These are phyloP conservation scores for Eimeria tenella DNA, from an alignment of 169 alveolate species.

Conservation along the genomic window DNA sequence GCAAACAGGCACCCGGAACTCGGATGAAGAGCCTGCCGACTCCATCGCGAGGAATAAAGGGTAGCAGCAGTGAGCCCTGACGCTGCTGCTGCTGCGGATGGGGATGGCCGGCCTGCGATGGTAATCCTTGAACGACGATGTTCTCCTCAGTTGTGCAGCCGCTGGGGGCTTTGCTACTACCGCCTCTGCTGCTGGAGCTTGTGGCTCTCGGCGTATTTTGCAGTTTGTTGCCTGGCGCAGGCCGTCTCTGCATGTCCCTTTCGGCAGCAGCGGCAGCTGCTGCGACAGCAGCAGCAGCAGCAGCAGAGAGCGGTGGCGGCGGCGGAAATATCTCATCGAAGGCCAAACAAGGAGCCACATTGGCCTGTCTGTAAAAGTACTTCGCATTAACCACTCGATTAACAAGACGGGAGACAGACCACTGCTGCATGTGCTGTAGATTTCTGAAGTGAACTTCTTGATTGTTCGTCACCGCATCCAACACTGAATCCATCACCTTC, in stretches of 20 bases:
- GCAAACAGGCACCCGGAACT: constrained; percentile 29
- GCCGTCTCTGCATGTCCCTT: neutral
- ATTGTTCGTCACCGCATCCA: constrained; percentile 65
- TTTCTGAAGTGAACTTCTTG: constrained; percentile 36
- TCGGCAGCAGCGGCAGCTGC: neutral
- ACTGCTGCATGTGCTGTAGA: constrained; percentile 65
- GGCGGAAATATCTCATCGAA: constrained; percentile 53
- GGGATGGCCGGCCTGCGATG: neutral
- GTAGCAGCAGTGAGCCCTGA: neutral
- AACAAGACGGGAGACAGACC: constrained; percentile 61
- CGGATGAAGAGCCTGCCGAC: constrained; percentile 30
- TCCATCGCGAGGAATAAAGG: constrained; percentile 12
- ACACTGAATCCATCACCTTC: constrained; percentile 73
- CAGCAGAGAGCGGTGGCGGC: neutral
- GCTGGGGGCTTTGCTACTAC: constrained; percentile 34
- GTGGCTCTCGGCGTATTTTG: neutral
- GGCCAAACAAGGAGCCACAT: constrained; percentile 49
- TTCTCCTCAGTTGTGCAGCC: constrained; percentile 11
- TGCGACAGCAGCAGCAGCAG: constrained; percentile 28
- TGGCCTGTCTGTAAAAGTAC: constrained; percentile 69
- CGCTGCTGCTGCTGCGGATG: constrained; percentile 43
- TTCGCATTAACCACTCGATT: constrained; percentile 68
- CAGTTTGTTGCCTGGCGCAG: too few relatives aligned
- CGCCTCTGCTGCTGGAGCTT: neutral
- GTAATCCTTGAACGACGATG: neutral